A percentile compares a stretch with the other conserved stretches of the same genome.
Conservation (phyloP, 2,329 filamentous ascomycete genomes). For the Fusarium sp. region DNA sequence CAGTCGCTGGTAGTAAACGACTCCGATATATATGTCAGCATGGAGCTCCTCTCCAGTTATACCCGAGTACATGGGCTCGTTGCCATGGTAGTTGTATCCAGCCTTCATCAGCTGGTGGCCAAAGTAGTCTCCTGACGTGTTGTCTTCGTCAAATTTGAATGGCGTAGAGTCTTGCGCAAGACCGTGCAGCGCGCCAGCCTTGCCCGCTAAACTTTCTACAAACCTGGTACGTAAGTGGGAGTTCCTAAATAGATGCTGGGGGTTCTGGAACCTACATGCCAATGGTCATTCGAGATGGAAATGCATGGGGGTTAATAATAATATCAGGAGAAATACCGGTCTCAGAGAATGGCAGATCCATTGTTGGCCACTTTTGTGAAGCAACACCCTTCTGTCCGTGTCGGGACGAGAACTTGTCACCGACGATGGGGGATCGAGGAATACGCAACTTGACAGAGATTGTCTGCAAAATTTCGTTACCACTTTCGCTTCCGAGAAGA, state of each 20-base stretch:
- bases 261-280: slow-evolving; percentile 70
- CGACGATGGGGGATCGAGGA: slow-evolving; percentile 90
- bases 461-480: slow-evolving; percentile 84
- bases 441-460: slow-evolving; percentile 94
- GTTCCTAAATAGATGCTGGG: too few relatives aligned
- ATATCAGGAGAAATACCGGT: slow-evolving; percentile 96
- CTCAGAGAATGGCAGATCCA: slow-evolving; percentile 97
- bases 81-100: slow-evolving; percentile 97
- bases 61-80: slow-evolving; percentile 98
- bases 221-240: slow-evolving; percentile 60
- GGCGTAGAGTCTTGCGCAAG: slow-evolving; percentile 96
- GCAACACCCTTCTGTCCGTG: slow-evolving; percentile 98
- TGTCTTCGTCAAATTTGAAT: slow-evolving; percentile 92
- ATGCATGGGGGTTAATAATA: slow-evolving; percentile 99
- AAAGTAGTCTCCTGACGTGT: slow-evolving; percentile 94
- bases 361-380: slow-evolving; percentile 93
- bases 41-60: slow-evolving; percentile 95
- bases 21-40: slow-evolving; percentile 95
- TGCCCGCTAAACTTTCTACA: slow-evolving; percentile 95
- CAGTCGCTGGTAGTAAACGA: slow-evolving; percentile 98
- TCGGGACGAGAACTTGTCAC: slow-evolving; percentile 98
- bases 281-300: slow-evolving; percentile 99
- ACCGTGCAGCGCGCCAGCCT: slow-evolving; percentile 92
- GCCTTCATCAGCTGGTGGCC: slow-evolving; percentile 95
- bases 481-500: slow-evolving; percentile 86